A percentile compares a stretch with the other conserved stretches of the same genome.
These are phyloP conservation scores for Yueomyces sp. DNA, from an alignment of 805 yeast species.

Conservation along the genomic window DNA sequence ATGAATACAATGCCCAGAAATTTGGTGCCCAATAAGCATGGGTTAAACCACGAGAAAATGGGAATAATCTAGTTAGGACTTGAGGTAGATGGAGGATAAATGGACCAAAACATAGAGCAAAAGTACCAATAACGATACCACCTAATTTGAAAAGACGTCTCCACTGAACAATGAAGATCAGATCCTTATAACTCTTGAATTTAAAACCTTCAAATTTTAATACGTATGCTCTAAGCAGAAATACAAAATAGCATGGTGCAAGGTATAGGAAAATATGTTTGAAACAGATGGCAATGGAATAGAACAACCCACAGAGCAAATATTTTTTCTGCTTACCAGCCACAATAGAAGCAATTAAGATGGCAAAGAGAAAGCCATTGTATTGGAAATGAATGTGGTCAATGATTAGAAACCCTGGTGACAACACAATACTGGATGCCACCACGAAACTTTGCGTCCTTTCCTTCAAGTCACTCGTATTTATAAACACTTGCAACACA, in stretches of 20 bases:
- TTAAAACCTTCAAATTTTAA: constrained; percentile 29
- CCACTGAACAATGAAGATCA: constrained; percentile 36
- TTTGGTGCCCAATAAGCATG: constrained; percentile 99
- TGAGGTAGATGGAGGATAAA: constrained; percentile 56
- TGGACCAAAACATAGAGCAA: constrained; percentile 64
- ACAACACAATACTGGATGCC: constrained; percentile 67
- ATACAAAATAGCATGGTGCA: constrained; percentile 88
- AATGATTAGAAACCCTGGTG: constrained; percentile 82
- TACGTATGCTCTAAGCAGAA: constrained; percentile 58
- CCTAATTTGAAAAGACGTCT: constrained; percentile 48
- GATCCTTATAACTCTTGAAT: constrained; percentile 22
- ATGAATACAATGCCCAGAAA: constrained; percentile 89
- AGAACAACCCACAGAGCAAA: constrained; percentile 52
- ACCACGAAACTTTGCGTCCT: constrained; percentile 46
- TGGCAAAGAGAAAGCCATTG: constrained; percentile 85
- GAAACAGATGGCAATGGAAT: constrained; percentile 72
- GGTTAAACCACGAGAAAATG: constrained; percentile 87
- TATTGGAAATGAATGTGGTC: constrained; percentile 97
- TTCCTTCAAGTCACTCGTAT: constrained; percentile 29
- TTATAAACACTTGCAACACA: constrained; percentile 60
- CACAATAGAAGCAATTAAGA: constrained; percentile 60
- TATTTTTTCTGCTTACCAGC: constrained; percentile 48
- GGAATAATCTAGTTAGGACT: constrained; percentile 62
- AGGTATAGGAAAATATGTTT: constrained; percentile 87
- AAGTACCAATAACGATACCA: constrained; percentile 44